Conservation (phyloP, 768 basidiomycete species). For the Leccinum sublutescens region DNA sequence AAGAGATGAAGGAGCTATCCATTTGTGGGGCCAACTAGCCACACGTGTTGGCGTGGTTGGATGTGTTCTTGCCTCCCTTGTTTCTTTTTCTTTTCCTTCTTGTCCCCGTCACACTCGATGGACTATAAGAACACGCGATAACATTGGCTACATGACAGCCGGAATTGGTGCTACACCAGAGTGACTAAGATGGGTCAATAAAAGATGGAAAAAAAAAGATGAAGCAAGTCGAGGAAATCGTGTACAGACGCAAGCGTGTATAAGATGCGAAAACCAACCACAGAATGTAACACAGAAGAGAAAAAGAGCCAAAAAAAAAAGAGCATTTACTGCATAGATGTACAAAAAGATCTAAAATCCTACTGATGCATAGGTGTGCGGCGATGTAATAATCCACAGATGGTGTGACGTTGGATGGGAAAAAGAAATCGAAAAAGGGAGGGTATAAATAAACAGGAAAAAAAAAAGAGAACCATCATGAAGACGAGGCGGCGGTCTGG, state of each 20-base stretch:
- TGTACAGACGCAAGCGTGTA: slow-evolving; percentile 16
- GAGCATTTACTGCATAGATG: slow-evolving; percentile 12
- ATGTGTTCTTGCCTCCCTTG: slow-evolving; percentile 1
- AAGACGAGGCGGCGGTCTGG: not conserved
- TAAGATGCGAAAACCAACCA: not conserved
- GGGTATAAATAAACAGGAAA: slow-evolving; percentile 6
- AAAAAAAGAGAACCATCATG: not conserved
- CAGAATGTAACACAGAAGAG: slow-evolving; percentile 13
- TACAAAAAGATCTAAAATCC: slow-evolving; percentile 24
- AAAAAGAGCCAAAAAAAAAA: slow-evolving; percentile 1
- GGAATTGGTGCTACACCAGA: slow-evolving; percentile 21
- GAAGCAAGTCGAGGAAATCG: slow-evolving; percentile 1
- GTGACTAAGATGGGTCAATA: slow-evolving; percentile 14
- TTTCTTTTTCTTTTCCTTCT: not conserved
- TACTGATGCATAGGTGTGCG: slow-evolving; percentile 18
- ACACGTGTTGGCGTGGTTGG: not conserved
- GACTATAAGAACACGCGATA: slow-evolving; percentile 3
- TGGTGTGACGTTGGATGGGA: not conserved
- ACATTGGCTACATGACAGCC: slow-evolving; percentile 14
- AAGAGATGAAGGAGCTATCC: slow-evolving; percentile 94
- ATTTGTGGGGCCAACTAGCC: slow-evolving; percentile 72
- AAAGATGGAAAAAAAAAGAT: not conserved
- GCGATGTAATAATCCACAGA: slow-evolving; percentile 5
- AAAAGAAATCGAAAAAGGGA: not conserved
- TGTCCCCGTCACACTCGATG: slow-evolving; percentile 1